Percentiles rank a stretch among this genome's conserved stretches.
phyloP scores from a whole-genome alignment of 441 rosid species.

The Rhodomyrtus psidioides region DNA sequence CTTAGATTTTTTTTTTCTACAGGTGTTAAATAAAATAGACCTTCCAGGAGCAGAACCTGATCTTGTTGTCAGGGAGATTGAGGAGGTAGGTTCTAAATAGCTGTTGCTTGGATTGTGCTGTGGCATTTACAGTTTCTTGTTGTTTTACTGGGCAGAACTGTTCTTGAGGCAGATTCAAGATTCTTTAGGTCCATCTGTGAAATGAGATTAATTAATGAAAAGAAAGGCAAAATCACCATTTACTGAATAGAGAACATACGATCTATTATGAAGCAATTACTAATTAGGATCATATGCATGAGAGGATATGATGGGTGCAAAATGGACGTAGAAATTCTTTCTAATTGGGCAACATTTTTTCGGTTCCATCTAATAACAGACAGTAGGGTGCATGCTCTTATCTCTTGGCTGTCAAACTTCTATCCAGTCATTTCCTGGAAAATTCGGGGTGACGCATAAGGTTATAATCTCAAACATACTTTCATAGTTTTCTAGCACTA shows the following conservation, averaged over 20 bases:
- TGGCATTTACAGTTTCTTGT: constrained; percentile 12
- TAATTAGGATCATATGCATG: neutral
- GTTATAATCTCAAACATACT: neutral
- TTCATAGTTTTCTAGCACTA: neutral
- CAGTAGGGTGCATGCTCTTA: neutral
- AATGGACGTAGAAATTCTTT: neutral
- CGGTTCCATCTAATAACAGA: neutral
- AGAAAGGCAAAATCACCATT: neutral
- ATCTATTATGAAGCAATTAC: neutral
- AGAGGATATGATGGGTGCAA: neutral
- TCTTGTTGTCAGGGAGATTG: constrained; percentile 73
- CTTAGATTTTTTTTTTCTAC: neutral
- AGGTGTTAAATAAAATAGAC: constrained; percentile 98
- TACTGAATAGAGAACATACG: neutral
- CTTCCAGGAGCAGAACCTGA: constrained; percentile 98
- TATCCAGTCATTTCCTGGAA: neutral
- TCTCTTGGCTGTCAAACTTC: neutral
- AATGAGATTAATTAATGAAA: neutral
- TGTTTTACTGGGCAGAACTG: neutral
- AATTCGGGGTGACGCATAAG: neutral
- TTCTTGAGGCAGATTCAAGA: neutral
- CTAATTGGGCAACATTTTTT: neutral
- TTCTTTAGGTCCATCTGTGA: neutral
- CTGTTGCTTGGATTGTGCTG: constrained; percentile 24
- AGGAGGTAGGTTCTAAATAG: constrained; percentile 72